Percentiles rank a stretch among this genome's conserved stretches.
Evolutionary conservation across 2,329 filamentous ascomycete species (phyloP).

Genomic region (Didymella lethalis): DNA sequence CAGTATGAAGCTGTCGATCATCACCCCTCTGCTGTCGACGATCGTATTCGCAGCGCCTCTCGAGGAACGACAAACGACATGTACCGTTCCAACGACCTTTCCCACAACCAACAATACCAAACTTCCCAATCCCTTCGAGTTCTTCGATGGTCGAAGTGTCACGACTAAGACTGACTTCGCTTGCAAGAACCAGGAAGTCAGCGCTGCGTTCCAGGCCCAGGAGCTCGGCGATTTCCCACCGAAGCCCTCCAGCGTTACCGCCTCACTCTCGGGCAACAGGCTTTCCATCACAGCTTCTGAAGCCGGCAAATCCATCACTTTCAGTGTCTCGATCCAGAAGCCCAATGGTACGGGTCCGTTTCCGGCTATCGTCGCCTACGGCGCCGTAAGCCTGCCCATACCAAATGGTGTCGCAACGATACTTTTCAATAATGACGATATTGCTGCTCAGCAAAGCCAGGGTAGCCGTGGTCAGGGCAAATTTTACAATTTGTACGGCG

Average conservation of each 20-base stretch:
- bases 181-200: conserved; percentile 51
- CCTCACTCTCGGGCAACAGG: conserved; percentile 41
- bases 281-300: conserved; percentile 49
- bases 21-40: conserved; percentile 41
- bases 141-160: conserved; percentile 48
- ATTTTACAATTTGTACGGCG: background rate
- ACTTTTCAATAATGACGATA: conserved; percentile 66
- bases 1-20: conserved; percentile 45
- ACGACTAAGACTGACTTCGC: conserved; percentile 46
- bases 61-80: conserved; percentile 43
- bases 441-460: conserved; percentile 58
- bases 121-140: conserved; percentile 51
- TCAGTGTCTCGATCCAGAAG: conserved; percentile 49
- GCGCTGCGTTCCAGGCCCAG: conserved; percentile 46
- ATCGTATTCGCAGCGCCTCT: conserved; percentile 41
- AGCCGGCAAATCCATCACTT: conserved; percentile 47
- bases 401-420: conserved; percentile 63
- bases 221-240: conserved; percentile 51
- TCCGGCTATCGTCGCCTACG: conserved; percentile 66
- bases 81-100: conserved; percentile 42
- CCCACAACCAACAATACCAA: conserved; percentile 43
- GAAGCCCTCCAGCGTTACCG: conserved; percentile 45
- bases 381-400: conserved; percentile 63
- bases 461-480: conserved; percentile 36
- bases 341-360: conserved; percentile 58